A percentile compares a stretch with the other conserved stretches of the same genome.
Evolutionary conservation across 495 filamentous ascomycete genomes (phyloP).

Genomic region (Cercophora samala): DNA sequence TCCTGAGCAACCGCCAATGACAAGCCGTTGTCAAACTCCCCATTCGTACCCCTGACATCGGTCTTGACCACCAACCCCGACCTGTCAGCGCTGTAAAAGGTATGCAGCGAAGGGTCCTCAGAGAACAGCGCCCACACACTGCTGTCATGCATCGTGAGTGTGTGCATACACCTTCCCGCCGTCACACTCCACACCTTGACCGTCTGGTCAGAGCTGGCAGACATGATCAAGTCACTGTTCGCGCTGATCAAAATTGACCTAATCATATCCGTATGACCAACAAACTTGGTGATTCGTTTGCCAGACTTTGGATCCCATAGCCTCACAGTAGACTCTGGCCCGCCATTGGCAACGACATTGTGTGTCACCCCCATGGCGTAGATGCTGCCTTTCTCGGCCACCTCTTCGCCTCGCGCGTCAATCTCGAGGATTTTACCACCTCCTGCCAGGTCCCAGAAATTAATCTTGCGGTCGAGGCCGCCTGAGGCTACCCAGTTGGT

Average conservation of each 20-base stretch:
- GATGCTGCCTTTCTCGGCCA: slow-evolving; percentile 85
- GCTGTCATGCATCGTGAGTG: slow-evolving; percentile 96
- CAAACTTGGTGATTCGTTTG: slow-evolving; percentile 89
- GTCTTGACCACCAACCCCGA: slow-evolving; percentile 92
- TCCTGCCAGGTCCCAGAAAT: slow-evolving; percentile 88
- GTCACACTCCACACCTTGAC: slow-evolving; percentile 97
- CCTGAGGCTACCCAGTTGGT: slow-evolving; percentile 95
- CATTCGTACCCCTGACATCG: slow-evolving; percentile 66
- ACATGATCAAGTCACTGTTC: slow-evolving; percentile 85
- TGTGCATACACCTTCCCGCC: slow-evolving; percentile 93
- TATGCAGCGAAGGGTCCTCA: slow-evolving; percentile 74
- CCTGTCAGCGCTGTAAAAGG: slow-evolving; percentile 92
- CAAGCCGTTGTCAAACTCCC: slow-evolving; percentile 83
- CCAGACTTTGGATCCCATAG: slow-evolving; percentile 91
- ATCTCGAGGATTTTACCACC: slow-evolving; percentile 82
- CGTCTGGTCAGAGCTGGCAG: slow-evolving; percentile 92
- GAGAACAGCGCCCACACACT: slow-evolving; percentile 97
- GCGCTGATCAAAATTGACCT: slow-evolving; percentile 86
- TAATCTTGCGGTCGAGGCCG: slow-evolving; percentile 87
- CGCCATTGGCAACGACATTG: slow-evolving; percentile 80
- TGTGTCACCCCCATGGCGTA: slow-evolving; percentile 79
- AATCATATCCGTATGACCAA: slow-evolving; percentile 96
- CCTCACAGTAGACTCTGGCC: slow-evolving; percentile 88
- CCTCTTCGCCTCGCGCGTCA: slow-evolving; percentile 72
- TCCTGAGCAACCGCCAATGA: slow-evolving; percentile 88